phyloP scores from a whole-genome alignment of 2,329 filamentous ascomycete species.

The Pseudopithomyces maydicus region DNA sequence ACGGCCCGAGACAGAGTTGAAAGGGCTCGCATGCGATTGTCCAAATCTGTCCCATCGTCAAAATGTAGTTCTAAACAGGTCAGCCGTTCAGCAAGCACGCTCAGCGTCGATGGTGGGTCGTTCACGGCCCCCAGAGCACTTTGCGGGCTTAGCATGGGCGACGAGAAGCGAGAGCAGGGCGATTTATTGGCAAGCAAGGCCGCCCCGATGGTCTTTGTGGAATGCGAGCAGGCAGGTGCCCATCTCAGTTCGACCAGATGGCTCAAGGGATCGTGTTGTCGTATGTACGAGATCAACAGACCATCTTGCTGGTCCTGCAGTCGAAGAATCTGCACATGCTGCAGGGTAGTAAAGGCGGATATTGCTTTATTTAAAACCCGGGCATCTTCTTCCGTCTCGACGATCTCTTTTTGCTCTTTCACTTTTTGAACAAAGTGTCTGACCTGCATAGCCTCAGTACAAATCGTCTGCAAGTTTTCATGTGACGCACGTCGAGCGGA shows the following conservation, averaged over 20 bases:
- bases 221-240: conserved; percentile 67
- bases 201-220: conserved; percentile 61
- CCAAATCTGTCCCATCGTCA: conserved; percentile 62
- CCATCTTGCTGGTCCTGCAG: conserved; percentile 65
- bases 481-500: conserved; percentile 30
- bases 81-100: conserved; percentile 60
- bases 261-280: conserved; percentile 52
- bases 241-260: conserved; percentile 61
- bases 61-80: conserved; percentile 69
- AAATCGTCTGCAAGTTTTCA: not conserved
- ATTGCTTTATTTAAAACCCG: conserved; percentile 60
- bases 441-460: conserved; percentile 20
- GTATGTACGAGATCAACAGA: conserved; percentile 58
- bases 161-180: conserved; percentile 64
- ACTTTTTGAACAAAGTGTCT: conserved; percentile 51
- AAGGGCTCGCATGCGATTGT: conserved; percentile 62
- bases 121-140: conserved; percentile 59
- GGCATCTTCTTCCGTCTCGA: conserved; percentile 58
- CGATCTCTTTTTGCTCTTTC: conserved; percentile 57
- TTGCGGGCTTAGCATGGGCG: conserved; percentile 66
- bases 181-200: conserved; percentile 63
- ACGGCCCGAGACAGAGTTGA: conserved; percentile 63
- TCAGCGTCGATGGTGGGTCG: conserved; percentile 54
- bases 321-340: conserved; percentile 68
- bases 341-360: conserved; percentile 62